phyloP scores from a whole-genome alignment of 805 yeast species.

The Sungouiozyma ichnusensis region DNA sequence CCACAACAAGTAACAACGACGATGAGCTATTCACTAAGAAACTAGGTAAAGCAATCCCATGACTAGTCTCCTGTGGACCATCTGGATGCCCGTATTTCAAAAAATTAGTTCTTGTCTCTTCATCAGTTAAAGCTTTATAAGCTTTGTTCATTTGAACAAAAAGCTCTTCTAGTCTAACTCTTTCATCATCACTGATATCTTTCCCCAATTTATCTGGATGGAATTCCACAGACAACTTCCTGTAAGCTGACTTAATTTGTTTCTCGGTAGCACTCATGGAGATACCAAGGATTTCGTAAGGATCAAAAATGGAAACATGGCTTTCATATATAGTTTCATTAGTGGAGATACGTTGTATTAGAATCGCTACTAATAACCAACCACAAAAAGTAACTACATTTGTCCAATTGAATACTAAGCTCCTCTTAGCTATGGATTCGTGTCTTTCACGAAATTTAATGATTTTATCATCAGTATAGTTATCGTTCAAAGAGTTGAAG shows the following conservation, averaged over 20 bases:
- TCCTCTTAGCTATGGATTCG: constrained; percentile 12
- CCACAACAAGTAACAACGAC: constrained; percentile 51
- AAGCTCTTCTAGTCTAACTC: constrained; percentile 52
- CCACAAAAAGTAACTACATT: constrained; percentile 35
- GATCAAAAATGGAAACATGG: constrained; percentile 55
- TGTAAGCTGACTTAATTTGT: constrained; percentile 70
- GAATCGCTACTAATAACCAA: constrained; percentile 46
- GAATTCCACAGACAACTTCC: constrained; percentile 75
- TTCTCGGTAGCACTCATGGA: constrained; percentile 58
- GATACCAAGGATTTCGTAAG: constrained; percentile 76
- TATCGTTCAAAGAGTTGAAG: constrained; percentile 13
- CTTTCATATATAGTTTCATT: constrained; percentile 38
- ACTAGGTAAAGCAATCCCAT: constrained; percentile 92
- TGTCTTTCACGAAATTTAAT: constrained; percentile 15
- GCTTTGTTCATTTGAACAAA: constrained; percentile 84
- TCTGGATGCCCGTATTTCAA: constrained; percentile 93
- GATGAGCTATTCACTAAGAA: constrained; percentile 77
- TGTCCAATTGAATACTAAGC: constrained; percentile 12
- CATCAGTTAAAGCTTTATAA: constrained; percentile 90
- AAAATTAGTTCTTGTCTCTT: constrained; percentile 68
- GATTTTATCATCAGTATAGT: constrained; percentile 13
- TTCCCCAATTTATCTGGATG: constrained; percentile 89
- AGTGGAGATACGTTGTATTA: constrained; percentile 30
- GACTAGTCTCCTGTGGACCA: constrained; percentile 83
- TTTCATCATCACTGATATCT: constrained; percentile 45